phyloP scores from a whole-genome alignment of 2,329 filamentous ascomycete species.

The Fusarium sp. region DNA sequence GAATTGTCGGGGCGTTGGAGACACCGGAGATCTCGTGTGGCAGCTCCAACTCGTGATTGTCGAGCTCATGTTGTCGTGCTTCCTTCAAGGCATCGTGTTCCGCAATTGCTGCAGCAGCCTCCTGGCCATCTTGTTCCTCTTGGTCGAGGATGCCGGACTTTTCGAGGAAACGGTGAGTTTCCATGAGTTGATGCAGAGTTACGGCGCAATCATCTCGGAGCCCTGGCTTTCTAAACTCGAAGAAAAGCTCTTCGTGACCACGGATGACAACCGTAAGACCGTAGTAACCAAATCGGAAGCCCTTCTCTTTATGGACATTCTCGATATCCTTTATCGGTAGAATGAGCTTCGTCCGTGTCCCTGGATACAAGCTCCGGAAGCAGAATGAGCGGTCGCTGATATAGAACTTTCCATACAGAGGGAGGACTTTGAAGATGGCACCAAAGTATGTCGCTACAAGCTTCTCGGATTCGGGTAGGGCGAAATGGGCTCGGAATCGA shows the following conservation, averaged over 20 bases:
- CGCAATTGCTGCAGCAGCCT: slow-evolving; percentile 79
- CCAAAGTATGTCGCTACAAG: slow-evolving; percentile 92
- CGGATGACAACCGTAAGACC: slow-evolving; percentile 93
- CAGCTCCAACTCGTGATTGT: slow-evolving; percentile 64
- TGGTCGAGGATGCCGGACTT: slow-evolving; percentile 76
- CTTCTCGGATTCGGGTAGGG: slow-evolving; percentile 84
- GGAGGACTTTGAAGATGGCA: slow-evolving; percentile 89
- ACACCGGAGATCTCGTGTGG: slow-evolving; percentile 61
- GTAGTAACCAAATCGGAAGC: slow-evolving; percentile 90
- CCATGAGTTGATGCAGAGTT: slow-evolving; percentile 81
- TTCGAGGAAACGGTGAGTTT: slow-evolving; percentile 76
- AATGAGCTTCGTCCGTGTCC: slow-evolving; percentile 91
- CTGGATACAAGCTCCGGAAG: slow-evolving; percentile 90
- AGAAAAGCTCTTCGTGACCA: slow-evolving; percentile 95
- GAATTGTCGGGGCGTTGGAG: slow-evolving; percentile 76
- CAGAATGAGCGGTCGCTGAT: slow-evolving; percentile 89
- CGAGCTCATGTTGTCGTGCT: slow-evolving; percentile 70
- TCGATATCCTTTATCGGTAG: slow-evolving; percentile 91
- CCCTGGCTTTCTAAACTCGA: slow-evolving; percentile 85
- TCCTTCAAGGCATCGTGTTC: slow-evolving; percentile 86
- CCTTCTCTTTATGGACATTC: slow-evolving; percentile 94
- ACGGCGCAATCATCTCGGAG: slow-evolving; percentile 90
- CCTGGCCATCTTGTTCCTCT: slow-evolving; percentile 77
- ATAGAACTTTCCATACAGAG: slow-evolving; percentile 96
- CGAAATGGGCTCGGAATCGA: slow-evolving; percentile 90